Evolutionary conservation across 225 moss, liverwort and hornwort species (phyloP).

Genomic region (Takakia lepidozioides): DNA sequence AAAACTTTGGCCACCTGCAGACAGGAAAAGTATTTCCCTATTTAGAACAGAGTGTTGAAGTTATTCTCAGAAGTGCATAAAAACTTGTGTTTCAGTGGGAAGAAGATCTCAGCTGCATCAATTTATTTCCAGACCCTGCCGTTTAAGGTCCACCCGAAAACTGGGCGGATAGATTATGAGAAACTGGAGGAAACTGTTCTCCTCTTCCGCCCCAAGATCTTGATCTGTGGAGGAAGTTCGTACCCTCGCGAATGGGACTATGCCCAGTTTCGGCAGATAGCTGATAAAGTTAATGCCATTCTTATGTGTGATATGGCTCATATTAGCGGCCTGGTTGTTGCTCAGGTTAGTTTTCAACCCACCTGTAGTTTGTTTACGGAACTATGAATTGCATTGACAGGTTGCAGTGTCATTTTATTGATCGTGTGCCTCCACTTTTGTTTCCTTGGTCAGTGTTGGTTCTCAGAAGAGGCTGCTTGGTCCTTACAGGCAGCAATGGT

Average conservation of each 20-base stretch:
- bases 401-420: too few relatives aligned
- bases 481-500: too few relatives aligned
- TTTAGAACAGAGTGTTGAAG: too few relatives aligned
- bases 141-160: conserved; percentile 74
- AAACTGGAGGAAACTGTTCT: conserved; percentile 81
- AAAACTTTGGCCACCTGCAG: too few relatives aligned
- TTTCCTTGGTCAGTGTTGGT: too few relatives aligned
- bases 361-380: too few relatives aligned
- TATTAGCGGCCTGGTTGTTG: conserved; percentile 75
- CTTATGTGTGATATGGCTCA: conserved; percentile 98
- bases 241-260: conserved; percentile 91
- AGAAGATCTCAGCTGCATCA: conserved; percentile 76
- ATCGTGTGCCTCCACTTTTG: too few relatives aligned
- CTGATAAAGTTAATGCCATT: conserved; percentile 66
- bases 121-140: conserved; percentile 81
- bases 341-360: too few relatives aligned
- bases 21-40: too few relatives aligned
- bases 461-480: too few relatives aligned
- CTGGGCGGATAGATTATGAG: conserved; percentile 71
- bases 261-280: conserved; percentile 64
- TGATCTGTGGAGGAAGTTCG: conserved; percentile 87
- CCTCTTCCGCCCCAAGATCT: conserved; percentile 65
- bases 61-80: too few relatives aligned
- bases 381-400: too few relatives aligned
- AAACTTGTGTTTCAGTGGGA: conserved; percentile 32